Conservation (phyloP, 1,139 yeast species). For the Nakaseomyces nivariensis region DNA sequence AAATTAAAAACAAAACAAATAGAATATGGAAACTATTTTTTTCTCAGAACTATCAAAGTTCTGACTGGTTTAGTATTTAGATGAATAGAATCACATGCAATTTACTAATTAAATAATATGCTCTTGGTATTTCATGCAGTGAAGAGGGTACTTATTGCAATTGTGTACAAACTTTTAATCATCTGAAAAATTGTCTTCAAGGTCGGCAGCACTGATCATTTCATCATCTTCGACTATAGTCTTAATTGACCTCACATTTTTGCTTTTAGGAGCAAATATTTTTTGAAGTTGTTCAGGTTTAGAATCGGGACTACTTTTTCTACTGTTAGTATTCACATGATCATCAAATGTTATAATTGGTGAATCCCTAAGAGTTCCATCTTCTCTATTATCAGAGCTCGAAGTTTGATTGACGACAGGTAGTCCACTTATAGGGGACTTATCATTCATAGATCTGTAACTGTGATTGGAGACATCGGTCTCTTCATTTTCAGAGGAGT, state of each 20-base stretch:
- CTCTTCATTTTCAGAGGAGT: constrained; percentile 22
- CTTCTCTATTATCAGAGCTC: neutral
- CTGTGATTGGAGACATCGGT: constrained; percentile 9
- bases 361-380: neutral
- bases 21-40: neutral
- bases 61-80: neutral
- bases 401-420: neutral
- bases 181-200: constrained; percentile 7
- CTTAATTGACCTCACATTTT: constrained; percentile 4
- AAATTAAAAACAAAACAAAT: neutral
- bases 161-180: constrained; percentile 1
- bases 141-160: neutral
- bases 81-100: neutral
- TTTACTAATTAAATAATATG: neutral
- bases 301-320: neutral
- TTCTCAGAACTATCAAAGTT: neutral
- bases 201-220: constrained; percentile 7
- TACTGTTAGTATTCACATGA: neutral
- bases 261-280: constrained; percentile 4
- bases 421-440: neutral
- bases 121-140: neutral
- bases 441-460: neutral
- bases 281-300: neutral
- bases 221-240: constrained; percentile 9
- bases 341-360: neutral